A percentile compares a stretch with the other conserved stretches of the same genome.
phyloP scores from a whole-genome alignment of 495 filamentous ascomycete genomes.

The Trichodelitschia bisporula region DNA sequence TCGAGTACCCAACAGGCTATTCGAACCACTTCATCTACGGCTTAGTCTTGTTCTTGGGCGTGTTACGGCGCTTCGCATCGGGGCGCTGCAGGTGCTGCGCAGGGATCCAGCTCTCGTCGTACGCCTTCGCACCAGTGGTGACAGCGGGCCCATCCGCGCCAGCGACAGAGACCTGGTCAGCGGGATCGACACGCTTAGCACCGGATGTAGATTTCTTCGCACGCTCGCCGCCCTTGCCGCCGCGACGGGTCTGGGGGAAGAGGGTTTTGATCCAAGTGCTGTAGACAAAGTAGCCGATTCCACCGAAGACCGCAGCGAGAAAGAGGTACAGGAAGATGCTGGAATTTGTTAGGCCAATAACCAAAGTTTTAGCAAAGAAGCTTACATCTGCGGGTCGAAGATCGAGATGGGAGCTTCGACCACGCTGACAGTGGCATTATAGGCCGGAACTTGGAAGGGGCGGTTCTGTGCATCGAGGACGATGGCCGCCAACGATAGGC shows the following conservation, averaged over 20 bases:
- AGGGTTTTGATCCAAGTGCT: slow-evolving; percentile 91
- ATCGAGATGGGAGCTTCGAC: slow-evolving; percentile 83
- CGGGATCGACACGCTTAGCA: slow-evolving; percentile 36
- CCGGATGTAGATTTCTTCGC: slow-evolving; percentile 29
- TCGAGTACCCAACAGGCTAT: no score
- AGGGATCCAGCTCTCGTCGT: slow-evolving; percentile 94
- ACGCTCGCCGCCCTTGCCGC: slow-evolving; percentile 33
- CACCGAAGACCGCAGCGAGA: slow-evolving; percentile 51
- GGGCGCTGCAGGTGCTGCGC: slow-evolving; percentile 75
- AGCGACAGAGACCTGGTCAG: slow-evolving; percentile 36
- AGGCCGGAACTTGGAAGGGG: slow-evolving; percentile 53
- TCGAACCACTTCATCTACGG: no score
- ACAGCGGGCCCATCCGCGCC: slow-evolving; percentile 46
- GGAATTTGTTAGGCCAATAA: slow-evolving; percentile 4
- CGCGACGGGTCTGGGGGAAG: slow-evolving; percentile 70
- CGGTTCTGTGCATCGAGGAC: slow-evolving; percentile 35
- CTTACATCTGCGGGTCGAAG: slow-evolving; percentile 91
- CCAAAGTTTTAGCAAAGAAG: slow-evolving; percentile 4
- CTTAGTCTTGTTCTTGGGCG: slow-evolving; percentile 26
- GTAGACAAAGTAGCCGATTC: slow-evolving; percentile 86
- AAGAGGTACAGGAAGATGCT: slow-evolving; percentile 96
- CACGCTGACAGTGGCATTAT: slow-evolving; percentile 69
- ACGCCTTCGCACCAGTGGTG: slow-evolving; percentile 41
- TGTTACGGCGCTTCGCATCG: slow-evolving; percentile 34
- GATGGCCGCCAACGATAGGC: slow-evolving; percentile 54